Base-by-base conservation (phyloP, 768 basidiomycete genomes). In the Termitomyces sp. region DNA sequence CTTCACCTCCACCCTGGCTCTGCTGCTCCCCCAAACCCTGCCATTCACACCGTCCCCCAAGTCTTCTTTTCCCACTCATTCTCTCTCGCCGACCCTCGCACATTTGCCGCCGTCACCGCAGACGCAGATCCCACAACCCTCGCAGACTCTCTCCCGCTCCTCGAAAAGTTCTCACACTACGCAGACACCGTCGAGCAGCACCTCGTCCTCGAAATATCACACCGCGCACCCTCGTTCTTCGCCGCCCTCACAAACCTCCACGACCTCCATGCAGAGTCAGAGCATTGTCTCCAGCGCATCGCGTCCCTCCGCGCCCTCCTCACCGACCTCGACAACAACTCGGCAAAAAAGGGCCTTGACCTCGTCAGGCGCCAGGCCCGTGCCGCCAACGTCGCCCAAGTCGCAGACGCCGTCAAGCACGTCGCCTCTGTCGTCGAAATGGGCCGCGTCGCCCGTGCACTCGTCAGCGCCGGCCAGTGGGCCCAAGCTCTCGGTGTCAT, bases 151-250 rank as follows among this genome's bases (percentile, higher is more conserved):
- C 77, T 88, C 2, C 89, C 88, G 0, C 75, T 95, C 4, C 86
- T 96, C 10, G 95, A 98, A 68, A 88, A 86, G 64, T 84, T 98
- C 61, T 94, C 94, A 10, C 88, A 92, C 56, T 88, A 96, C 65
- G 87, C 95, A 2, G 97, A 98, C 68, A 89, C 89, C 0, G 83
- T 98, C 60, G 97, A 99, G 68, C 86, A 93, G 59, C 96, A 99
- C 71, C 88, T 99, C 56, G 84, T 95, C 4, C 86, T 86, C 59
- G 97, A 98, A 71, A 95, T 99, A 46, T 89, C 90, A 9, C 76
- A 89, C 10, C 88, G 96, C 14, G 92, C 94, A 0, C 83, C 91
- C 0, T 93, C 94, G 1, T 99, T 99, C 81, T 99, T 98, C 65
- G 88, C 95, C 5, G 97, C 97, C 7, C 82, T 99, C 37, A 83